A percentile compares a stretch with the other conserved stretches of the same genome.
Conservation (phyloP, 495 filamentous ascomycete species). For the Glonium stellatum region DNA sequence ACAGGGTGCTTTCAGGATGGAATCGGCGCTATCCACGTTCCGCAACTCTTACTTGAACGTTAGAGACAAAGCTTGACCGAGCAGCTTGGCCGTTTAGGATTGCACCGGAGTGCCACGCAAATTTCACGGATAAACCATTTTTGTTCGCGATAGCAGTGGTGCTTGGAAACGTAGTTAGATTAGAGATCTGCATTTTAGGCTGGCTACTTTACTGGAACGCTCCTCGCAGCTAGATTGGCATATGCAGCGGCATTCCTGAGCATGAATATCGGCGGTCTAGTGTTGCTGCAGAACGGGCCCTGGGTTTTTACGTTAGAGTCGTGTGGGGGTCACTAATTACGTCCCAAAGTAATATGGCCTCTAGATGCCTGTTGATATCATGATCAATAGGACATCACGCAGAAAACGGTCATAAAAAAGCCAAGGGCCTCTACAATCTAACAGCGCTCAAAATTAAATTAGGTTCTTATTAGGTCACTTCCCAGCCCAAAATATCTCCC, state of each 20-base stretch:
- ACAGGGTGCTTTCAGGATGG: slow-evolving; percentile 26
- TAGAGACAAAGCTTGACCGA: slow-evolving; percentile 27
- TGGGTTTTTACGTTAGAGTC: slow-evolving; percentile 11
- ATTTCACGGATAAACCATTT: slow-evolving; percentile 41
- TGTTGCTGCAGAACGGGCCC: slow-evolving; percentile 5
- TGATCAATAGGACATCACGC: no score
- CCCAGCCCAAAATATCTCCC: no score
- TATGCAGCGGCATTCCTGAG: slow-evolving; percentile 35
- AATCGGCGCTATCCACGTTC: slow-evolving; percentile 38
- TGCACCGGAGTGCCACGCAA: slow-evolving; percentile 40
- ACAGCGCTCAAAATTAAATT: no score
- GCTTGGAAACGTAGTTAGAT: slow-evolving; percentile 35
- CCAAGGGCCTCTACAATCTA: no score
- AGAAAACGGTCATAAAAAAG: no score
- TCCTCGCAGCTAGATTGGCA: slow-evolving; percentile 27
- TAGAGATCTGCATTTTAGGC: slow-evolving; percentile 22
- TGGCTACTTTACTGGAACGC: slow-evolving; percentile 24
- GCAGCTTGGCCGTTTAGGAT: slow-evolving; percentile 33
- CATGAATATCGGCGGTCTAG: slow-evolving; percentile 18
- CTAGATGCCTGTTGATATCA: no score
- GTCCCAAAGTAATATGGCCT: no score
- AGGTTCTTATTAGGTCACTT: no score
- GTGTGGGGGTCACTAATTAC: not conserved
- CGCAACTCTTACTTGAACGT: slow-evolving; percentile 21
- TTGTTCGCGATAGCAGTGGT: slow-evolving; percentile 39